Percentiles rank a stretch among this genome's conserved stretches.
These are phyloP conservation scores for Colletotrichum liaoningense DNA, from an alignment of 2,329 filamentous ascomycete genomes.

Conservation along the genomic window DNA sequence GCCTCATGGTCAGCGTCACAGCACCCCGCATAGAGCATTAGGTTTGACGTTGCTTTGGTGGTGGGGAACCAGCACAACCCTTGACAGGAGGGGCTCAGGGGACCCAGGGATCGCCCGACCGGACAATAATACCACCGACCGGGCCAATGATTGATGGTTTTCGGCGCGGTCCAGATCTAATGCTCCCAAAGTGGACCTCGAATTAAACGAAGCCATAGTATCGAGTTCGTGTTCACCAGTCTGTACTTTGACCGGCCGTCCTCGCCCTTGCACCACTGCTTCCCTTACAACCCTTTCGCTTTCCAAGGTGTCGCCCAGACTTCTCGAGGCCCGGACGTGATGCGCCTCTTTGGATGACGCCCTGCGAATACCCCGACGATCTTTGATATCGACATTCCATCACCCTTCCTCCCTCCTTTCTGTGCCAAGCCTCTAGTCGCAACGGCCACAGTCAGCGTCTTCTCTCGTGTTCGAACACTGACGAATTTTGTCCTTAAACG, in stretches of 20 bases:
- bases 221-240: conserved; percentile 28
- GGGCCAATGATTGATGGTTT: conserved; percentile 21
- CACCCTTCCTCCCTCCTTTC: conserved; percentile 32
- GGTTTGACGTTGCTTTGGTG: neutral
- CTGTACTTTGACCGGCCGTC: conserved; percentile 6
- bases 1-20: conserved; percentile 2
- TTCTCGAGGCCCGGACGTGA: conserved; percentile 12
- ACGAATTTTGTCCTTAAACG: conserved; percentile 4
- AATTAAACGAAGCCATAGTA: conserved; percentile 32
- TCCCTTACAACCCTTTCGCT: neutral
- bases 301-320: conserved; percentile 6
- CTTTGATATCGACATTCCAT: conserved; percentile 18
- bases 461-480: conserved; percentile 20
- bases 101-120: conserved; percentile 4
- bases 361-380: conserved; percentile 3
- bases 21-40: conserved; percentile 19
- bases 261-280: conserved; percentile 21
- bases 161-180: conserved; percentile 21
- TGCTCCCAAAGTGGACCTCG: conserved; percentile 28
- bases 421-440: conserved; percentile 30
- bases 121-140: conserved; percentile 31
- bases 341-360: conserved; percentile 27
- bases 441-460: conserved; percentile 29
- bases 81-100: conserved; percentile 2
- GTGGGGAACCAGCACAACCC: conserved; percentile 16